phyloP scores from a whole-genome alignment of 306 rosid species.

The Corylus americana region DNA sequence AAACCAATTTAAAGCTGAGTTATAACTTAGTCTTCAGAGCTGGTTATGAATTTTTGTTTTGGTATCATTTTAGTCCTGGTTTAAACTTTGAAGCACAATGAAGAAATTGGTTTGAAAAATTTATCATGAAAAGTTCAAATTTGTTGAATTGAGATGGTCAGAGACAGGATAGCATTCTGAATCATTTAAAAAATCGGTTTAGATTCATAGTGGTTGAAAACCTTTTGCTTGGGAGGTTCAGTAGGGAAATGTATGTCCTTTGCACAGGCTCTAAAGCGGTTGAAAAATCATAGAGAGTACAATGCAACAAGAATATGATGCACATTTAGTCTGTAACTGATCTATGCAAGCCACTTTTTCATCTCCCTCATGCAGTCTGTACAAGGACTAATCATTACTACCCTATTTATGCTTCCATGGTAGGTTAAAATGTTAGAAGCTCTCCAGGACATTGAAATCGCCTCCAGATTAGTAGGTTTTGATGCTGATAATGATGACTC shows the following conservation, averaged over 20 bases:
- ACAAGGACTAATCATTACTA: conserved; percentile 9
- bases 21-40: background rate
- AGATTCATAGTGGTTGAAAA: background rate
- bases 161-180: background rate
- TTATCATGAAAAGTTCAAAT: background rate
- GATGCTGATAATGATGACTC: conserved; percentile 75
- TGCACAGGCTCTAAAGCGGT: background rate
- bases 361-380: background rate
- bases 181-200: background rate
- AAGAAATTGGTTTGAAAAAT: background rate
- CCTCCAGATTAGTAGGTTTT: conserved; percentile 94
- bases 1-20: background rate
- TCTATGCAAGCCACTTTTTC: background rate
- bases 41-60: background rate
- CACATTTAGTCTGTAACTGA: background rate
- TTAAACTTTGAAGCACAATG: background rate
- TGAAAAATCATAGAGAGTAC: background rate
- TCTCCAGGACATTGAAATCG: conserved; percentile 97
- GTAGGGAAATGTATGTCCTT: background rate
- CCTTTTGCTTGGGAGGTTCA: background rate
- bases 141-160: background rate
- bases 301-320: background rate
- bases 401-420: conserved; percentile 24
- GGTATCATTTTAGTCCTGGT: background rate
- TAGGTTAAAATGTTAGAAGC: conserved; percentile 99